Base-by-base conservation (phyloP, 257 asterid species). In the Rauvolfia tetraphylla region DNA sequence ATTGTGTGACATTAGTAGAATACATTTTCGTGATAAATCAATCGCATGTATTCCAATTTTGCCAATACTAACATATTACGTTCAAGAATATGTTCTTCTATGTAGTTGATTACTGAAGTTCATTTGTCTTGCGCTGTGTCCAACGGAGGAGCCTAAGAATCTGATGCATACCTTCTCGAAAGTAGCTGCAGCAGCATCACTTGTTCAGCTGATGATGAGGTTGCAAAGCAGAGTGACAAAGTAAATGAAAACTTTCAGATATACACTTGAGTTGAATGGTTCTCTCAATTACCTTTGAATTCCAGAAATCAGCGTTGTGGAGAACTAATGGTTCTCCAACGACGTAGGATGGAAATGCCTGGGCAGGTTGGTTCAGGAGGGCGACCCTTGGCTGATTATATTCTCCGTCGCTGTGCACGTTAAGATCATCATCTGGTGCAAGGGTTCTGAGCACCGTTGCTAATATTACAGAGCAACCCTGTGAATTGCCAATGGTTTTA, bases 391-490 rank as follows among this genome's bases (percentile, higher is more conserved):
- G 73, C 44, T 79, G 79, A 58, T 25, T 73, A 65, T 76, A 54
- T 20, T 39, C 17, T 72, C 68, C 82, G 5, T 79, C 87, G 41
- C 23, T 48, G 15, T 77, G 70, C 23, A 14, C 48, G 14, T 33
- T 31, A 29, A 74, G 34, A 72, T 29, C 44, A 20, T 63, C 81
- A 3, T 69, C 76, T 39, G 75, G 58, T 41, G 65, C 83, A 1
- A 72, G 80, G 69, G 86, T 81, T 80, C 83, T 87, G 63, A 88
- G 75, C 15, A 84, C 14, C 15, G 90, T 79, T 29, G 93, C 91
- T 68, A 88, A 66, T 44, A 90, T 68, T 38, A 87, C 72, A 44
- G 88, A 83, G 33, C 84, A 17, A 6, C 88, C 93, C 96, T 90
- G 89, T 84, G 58, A n/a, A 46, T 36, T 17, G 14, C 51, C 51